Conservation (phyloP, 2,329 filamentous ascomycete genomes). For the Aphanoascus verrucosus region DNA sequence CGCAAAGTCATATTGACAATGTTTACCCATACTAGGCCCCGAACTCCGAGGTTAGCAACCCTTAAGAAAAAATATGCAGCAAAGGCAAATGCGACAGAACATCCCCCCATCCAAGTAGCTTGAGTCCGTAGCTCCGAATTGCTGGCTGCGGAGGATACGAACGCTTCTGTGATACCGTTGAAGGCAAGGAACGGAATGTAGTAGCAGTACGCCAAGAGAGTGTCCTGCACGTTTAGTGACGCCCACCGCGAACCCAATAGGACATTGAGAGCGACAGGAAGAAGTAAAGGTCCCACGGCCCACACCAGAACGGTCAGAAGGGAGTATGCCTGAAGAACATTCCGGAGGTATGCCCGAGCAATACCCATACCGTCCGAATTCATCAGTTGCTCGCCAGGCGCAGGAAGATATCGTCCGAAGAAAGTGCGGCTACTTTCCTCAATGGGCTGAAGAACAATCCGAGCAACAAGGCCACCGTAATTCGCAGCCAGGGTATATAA, state of each 20-base stretch:
- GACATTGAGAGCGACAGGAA: constrained; percentile 60
- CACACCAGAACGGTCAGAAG: constrained; percentile 60
- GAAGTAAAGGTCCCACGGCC: constrained; percentile 62
- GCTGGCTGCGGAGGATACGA: constrained; percentile 77
- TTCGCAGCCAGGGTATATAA: constrained; percentile 90
- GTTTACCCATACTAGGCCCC: constrained; percentile 76
- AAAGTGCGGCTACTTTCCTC: constrained; percentile 87
- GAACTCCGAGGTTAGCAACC: constrained; percentile 59
- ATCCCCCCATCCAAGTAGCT: constrained; percentile 71
- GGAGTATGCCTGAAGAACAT: constrained; percentile 60
- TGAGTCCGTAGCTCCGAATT: constrained; percentile 65
- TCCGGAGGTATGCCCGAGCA: constrained; percentile 26
- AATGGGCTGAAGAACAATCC: constrained; percentile 85
- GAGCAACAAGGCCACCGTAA: constrained; percentile 78
- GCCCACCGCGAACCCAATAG: constrained; percentile 71
- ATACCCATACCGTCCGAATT: constrained; percentile 18
- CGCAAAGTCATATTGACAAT: constrained; percentile 79
- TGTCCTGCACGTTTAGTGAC: constrained; percentile 57
- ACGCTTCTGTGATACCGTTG: constrained; percentile 86
- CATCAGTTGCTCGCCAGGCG: constrained; percentile 17
- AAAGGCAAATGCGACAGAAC: constrained; percentile 63
- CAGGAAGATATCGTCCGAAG: constrained; percentile 67
- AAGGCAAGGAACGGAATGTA: constrained; percentile 87
- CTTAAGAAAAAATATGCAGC: constrained; percentile 65
- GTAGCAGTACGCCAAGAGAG: constrained; percentile 73